Conservation (phyloP, 352 stramenopile species). For the Elongisporangium prolatum region DNA sequence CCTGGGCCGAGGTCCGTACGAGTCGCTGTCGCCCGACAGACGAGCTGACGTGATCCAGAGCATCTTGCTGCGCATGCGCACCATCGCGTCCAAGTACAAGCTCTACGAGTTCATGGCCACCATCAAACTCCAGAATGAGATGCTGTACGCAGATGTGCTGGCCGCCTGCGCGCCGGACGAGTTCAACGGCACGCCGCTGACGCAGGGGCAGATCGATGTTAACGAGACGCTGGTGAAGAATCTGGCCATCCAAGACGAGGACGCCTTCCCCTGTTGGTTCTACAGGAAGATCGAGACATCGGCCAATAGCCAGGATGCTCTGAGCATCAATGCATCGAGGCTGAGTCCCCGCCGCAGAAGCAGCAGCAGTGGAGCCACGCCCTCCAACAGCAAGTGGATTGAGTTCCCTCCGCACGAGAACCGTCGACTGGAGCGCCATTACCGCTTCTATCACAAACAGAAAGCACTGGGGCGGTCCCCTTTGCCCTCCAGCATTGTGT, state of each 20-base stretch:
- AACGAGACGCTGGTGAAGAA: slow-evolving; percentile 37
- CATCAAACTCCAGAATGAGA: slow-evolving; percentile 83
- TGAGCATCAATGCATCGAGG: slow-evolving; percentile 26
- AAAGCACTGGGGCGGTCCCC: slow-evolving; percentile 33
- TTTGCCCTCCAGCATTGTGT: slow-evolving; percentile 45
- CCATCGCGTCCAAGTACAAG: slow-evolving; percentile 73
- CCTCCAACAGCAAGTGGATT: slow-evolving; percentile 47
- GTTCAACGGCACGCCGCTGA: slow-evolving; percentile 43
- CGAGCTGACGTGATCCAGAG: slow-evolving; percentile 64
- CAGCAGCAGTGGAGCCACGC: slow-evolving; percentile 4
- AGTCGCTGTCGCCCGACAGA: slow-evolving; percentile 54
- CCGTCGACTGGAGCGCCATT: slow-evolving; percentile 61
- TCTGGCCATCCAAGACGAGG: slow-evolving; percentile 44
- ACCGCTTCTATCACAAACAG: slow-evolving; percentile 57
- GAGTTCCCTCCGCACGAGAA: slow-evolving; percentile 75
- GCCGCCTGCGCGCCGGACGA: slow-evolving; percentile 32
- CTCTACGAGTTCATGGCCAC: slow-evolving; percentile 81
- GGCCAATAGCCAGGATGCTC: slow-evolving; percentile 11
- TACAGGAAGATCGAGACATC: slow-evolving; percentile 53
- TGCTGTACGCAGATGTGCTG: slow-evolving; percentile 69
- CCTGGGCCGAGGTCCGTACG: slow-evolving; percentile 68
- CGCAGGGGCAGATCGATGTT: slow-evolving; percentile 24
- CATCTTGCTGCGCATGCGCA: slow-evolving; percentile 64
- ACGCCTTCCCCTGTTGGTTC: slow-evolving; percentile 79
- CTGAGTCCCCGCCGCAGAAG: background rate